Conservation (phyloP, 2,329 filamentous ascomycete species). For the Fusarium algeriense region DNA sequence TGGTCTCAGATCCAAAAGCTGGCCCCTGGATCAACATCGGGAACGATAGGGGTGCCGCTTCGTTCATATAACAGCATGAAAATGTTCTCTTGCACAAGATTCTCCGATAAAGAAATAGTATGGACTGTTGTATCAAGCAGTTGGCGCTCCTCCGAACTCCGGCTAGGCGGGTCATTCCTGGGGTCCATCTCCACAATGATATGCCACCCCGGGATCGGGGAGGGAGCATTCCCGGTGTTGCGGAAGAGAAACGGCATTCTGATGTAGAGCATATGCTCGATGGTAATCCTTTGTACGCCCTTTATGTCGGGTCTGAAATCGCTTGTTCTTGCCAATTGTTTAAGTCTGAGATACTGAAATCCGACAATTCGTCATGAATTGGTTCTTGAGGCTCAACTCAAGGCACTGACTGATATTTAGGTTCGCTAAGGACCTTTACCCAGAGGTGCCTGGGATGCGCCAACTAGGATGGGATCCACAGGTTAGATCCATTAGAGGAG, state of each 20-base stretch:
- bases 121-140: slow-evolving; percentile 31
- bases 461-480: slow-evolving; percentile 32
- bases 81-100: slow-evolving; percentile 13
- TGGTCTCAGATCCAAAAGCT: neutral
- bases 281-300: neutral
- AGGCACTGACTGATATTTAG: slow-evolving; percentile 9
- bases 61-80: neutral
- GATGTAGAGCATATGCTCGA: neutral
- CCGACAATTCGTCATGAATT: slow-evolving; percentile 2
- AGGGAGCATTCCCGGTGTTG: slow-evolving; percentile 38
- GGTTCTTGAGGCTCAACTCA: slow-evolving; percentile 24
- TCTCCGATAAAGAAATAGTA: slow-evolving; percentile 21
- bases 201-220: slow-evolving; percentile 44
- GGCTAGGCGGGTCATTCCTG: slow-evolving; percentile 41
- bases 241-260: slow-evolving; percentile 33
- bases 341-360: neutral
- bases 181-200: slow-evolving; percentile 26
- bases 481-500: slow-evolving; percentile 31
- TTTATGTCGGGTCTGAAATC: neutral
- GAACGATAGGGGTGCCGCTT: neutral
- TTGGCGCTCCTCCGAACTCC: slow-evolving; percentile 43
- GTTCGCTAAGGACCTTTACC: slow-evolving; percentile 17
- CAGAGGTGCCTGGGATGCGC: slow-evolving; percentile 29
- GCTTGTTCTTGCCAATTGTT: neutral
- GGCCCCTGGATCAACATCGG: neutral